Conservation (phyloP, 106 monocot genomes). For the Chionographis japonica region DNA sequence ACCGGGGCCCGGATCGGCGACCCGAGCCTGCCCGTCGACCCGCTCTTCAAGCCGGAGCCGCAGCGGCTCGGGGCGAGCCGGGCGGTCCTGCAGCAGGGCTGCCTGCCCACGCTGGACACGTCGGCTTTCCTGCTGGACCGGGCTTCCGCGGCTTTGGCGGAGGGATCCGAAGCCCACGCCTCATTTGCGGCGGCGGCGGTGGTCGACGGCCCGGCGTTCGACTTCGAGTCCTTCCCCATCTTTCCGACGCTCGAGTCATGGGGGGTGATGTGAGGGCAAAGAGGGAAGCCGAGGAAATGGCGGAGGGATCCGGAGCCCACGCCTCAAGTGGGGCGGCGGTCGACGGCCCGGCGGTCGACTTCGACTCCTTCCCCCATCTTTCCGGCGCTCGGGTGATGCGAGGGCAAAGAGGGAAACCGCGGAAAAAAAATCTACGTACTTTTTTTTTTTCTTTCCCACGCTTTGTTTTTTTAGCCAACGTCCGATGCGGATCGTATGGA, state of each 20-base stretch:
- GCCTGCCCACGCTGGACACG: slow-evolving; percentile 31
- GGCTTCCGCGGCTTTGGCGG: neutral
- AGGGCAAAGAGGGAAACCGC: neutral
- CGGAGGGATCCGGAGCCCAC: neutral
- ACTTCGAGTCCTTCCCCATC: slow-evolving; percentile 9
- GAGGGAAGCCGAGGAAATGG: neutral
- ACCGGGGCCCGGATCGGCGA: slow-evolving; percentile 20
- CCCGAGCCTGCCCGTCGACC: neutral
- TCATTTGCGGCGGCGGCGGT: neutral
- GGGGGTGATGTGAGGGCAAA: slow-evolving; percentile 9
- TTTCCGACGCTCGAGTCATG: slow-evolving; percentile 37
- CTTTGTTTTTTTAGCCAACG: too few species aligned
- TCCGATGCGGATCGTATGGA: too few species aligned
- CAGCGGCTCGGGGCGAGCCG: neutral
- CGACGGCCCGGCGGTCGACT: slow-evolving; percentile 4
- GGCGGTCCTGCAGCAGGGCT: neutral
- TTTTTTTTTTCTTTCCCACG: too few species aligned
- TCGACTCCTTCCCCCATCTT: slow-evolving; percentile 15
- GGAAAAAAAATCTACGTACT: neutral
- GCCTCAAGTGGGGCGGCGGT: neutral
- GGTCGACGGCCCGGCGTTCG: slow-evolving; percentile 1
- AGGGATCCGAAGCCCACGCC: neutral
- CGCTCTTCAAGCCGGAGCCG: slow-evolving; percentile 3
- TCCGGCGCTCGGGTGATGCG: slow-evolving; percentile 24
- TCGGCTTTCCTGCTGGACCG: slow-evolving; percentile 20